Evolutionary conservation across 768 basidiomycete species (phyloP), one percentile per base, ranked within the genome.

Genomic region (Neoboletus brunneissimus): DNA sequence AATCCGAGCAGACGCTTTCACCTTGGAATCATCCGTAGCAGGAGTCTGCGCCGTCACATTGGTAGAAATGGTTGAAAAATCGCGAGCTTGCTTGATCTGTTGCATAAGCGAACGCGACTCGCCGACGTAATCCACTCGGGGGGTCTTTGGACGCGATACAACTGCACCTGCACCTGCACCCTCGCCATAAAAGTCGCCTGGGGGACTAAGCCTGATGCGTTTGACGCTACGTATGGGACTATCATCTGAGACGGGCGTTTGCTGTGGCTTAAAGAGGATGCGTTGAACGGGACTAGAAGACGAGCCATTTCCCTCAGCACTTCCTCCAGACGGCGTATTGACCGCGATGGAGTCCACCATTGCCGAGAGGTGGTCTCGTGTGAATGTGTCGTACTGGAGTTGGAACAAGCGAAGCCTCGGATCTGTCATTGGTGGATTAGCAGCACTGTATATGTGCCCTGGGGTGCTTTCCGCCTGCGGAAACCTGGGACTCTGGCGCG

Each of bases 321-420:
- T 81, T 23, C 76, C 75, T 10, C 70, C 83, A 29, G 89, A 87
- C 0, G 84, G 83, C 0, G 86, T 84, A 59, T 88, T 86, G 40
- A 88, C 76, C n/a, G 92, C 94, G 57, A 98, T 95, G 3, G 93
- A 91, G 62, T 97, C 95, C 2, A 96, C 94, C 74, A 98, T 83
- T 0, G 91, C 93, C 3, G 92, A 93, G 42, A 98, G 83, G 67
- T 97, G 93, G 22, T 96, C 91, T 43, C 94, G 84, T 1, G 96
- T 99, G 67, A 91, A 95, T 0, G 96, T 98, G 71, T 99, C 96
- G 67, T 98, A 98, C 61, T 93, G 87, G 50, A 94, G 90, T 66
- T 94, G 89, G 74, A 98, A 98, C 37, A 98, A 79, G 13, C 88
- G 86, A 12, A 94, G 81, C 29, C 86, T 85, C 3, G 90, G 85